Evolutionary conservation across 2,329 filamentous ascomycete genomes (phyloP), one percentile per base, ranked within the genome.

Genomic region (Exophiala oligosperma): DNA sequence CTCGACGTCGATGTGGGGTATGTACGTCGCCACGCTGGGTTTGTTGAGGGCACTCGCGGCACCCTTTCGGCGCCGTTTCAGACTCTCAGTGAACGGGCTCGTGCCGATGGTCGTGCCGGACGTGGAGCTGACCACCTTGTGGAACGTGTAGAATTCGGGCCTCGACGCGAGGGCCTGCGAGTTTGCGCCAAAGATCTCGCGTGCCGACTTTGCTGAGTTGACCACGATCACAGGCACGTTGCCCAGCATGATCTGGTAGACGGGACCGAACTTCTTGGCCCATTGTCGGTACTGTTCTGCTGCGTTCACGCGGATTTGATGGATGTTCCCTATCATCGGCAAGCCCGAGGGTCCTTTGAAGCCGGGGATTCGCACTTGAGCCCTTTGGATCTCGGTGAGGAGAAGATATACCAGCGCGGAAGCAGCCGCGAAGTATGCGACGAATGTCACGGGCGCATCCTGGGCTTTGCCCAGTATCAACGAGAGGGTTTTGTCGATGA

Each of bases 51-150:
- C 85, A 2, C 83, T 83, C 0, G 85, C 85, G 1, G 85, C 85
- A 14, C 84, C 85, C 69, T 88, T 88, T 57, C 85, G 78, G 35
- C 85, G 76, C 4, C 84, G 76, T 69, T 88, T 88, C 28, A 88
- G 71, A 0, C 81, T 85, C 2, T 88, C 85, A 54, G 81, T 84
- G 67, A 86, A 89, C 0, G 86, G 86, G 0, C 83, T 85, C 0
- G 86, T 89, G 0, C 86, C 86, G 56, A 89, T 88, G 0, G 86
- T 89, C 0, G 85, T 88, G 4, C 85, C 85, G 1, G 84, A 81
- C 0, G 85, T 88, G 38, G 44, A 51, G 23, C 47, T 57, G 29
- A 65, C 69, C 57, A 81, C 81, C 70, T 82, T 84, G 66, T 85
- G 82, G 54, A 85, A 84, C 1, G 81, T 84, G 68, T 84, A 84